Evolutionary conservation across 179 eudicot species (phyloP), one percentile per base, ranked within the genome.

Genomic region (Vitellaria paradoxa): DNA sequence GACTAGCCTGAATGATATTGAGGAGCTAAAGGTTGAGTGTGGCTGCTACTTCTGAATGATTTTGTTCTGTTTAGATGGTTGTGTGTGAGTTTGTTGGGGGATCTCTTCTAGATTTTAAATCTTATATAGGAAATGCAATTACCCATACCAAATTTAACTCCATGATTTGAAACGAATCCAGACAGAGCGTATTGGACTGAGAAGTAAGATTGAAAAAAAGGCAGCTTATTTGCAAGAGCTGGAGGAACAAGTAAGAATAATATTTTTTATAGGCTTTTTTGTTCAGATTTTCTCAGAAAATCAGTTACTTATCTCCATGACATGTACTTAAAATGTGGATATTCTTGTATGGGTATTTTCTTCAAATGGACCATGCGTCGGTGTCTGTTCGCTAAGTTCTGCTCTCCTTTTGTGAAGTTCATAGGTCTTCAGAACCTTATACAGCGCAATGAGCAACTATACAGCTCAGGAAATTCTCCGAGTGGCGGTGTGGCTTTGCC

Each of bases 401-500:
- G 47, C 63, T 57, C 75, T 50, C 9, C 65, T 11, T 74, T 59
- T 46, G 45, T 78, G 59, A 76, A 94, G 98, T 78, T 84, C 47
- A 72, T 82, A 84, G 97, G 96, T 71, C 91, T 88, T 84, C 93
- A 93, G 73, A 89, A 91, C 74, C 91, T 94, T 26, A 79, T 90
- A 74, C 84, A 88, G 47, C 91, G 94, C 78, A 94, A 94, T 77
- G 90, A 91, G 78, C 89, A 87, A 72, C 81, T 85, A 74, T 89
- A 91, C 80, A 85, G 90, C 77, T 83, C 89, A 15, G 98, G 88
- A 68, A 84, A 87, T 87, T 76, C 89, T 82, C 93, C 97, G 67
- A 85, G 87, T 66, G 94, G 97, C 66, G 98, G 97, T 53, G 97
- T 94, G 63, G 96, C 96, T 81, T 86, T 94, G 82, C 98, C 98